Evolutionary conservation across 1,284 basidiomycete species (phyloP).

Genomic region (Cutaneotrichosporon sp.): DNA sequence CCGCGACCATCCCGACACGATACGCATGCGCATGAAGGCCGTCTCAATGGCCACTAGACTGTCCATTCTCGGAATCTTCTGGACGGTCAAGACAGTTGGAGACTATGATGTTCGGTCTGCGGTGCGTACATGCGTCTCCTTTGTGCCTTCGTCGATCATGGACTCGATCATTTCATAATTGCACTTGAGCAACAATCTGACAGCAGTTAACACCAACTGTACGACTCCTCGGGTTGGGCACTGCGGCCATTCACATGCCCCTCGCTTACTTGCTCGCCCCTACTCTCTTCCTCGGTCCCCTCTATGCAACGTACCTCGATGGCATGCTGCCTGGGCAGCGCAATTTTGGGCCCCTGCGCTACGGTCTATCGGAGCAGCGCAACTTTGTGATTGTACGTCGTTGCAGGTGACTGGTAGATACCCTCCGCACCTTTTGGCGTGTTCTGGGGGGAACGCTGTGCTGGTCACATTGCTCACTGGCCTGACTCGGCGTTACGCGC

Average conservation of each 20-base stretch:
- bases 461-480: too few relatives aligned
- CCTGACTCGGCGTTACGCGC: too few relatives aligned
- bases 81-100: conserved; percentile 23
- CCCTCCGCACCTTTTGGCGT: too few relatives aligned
- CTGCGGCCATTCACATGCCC: conserved; percentile 12
- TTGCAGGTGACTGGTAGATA: too few relatives aligned
- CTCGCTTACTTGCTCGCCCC: conserved; percentile 67
- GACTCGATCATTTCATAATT: too few relatives aligned
- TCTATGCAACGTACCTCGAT: conserved; percentile 62
- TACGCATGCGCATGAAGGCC: conserved; percentile 42
- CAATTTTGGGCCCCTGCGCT: conserved; percentile 8
- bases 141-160: too few relatives aligned
- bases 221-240: conserved; percentile 32
- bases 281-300: conserved; percentile 73
- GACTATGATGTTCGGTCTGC: conserved; percentile 11
- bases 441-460: too few relatives aligned
- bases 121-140: conserved; percentile 6
- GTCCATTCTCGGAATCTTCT: conserved; percentile 31
- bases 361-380: conserved; percentile 51
- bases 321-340: conserved; percentile 60
- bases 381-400: conserved; percentile 73
- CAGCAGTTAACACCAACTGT: conserved; percentile 25
- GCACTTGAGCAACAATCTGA: neutral
- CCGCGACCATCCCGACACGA: conserved; percentile 47
- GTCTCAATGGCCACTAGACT: conserved; percentile 37